phyloP scores from a whole-genome alignment of 1,284 basidiomycete species.

The Cystobasidium sp. region DNA sequence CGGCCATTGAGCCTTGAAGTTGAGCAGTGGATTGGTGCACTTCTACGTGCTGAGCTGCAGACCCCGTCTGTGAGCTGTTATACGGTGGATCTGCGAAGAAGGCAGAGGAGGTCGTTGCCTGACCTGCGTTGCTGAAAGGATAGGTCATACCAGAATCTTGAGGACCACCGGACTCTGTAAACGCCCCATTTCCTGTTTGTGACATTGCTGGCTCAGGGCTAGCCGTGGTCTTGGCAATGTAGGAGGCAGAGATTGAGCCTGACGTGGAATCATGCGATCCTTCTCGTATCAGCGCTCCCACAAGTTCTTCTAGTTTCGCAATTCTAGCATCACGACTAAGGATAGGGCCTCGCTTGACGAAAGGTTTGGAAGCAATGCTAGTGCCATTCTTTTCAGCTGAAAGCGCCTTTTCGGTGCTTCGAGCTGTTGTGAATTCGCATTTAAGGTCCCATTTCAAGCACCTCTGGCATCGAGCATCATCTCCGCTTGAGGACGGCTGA shows the following conservation, averaged over 20 bases:
- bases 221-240: neutral
- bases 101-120: too few relatives aligned
- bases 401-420: neutral
- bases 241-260: neutral
- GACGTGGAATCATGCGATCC: neutral
- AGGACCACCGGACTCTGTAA: too few relatives aligned
- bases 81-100: too few relatives aligned
- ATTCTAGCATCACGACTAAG: constrained; percentile 3
- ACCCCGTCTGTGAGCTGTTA: too few relatives aligned
- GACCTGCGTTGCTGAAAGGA: too few relatives aligned
- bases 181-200: too few relatives aligned
- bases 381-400: neutral
- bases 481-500: neutral
- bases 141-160: too few relatives aligned
- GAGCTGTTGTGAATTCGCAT: constrained; percentile 19
- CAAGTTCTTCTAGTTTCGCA: constrained; percentile 8
- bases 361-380: neutral
- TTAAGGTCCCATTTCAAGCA: constrained; percentile 9
- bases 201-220: too few relatives aligned
- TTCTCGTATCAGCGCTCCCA: neutral
- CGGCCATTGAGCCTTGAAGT: too few relatives aligned
- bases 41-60: too few relatives aligned
- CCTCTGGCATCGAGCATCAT: constrained; percentile 9
- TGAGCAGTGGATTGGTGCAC: too few relatives aligned
- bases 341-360: constrained; percentile 6